These are phyloP conservation scores for Naumovozyma dairenensis DNA, from an alignment of 805 yeast species.

Conservation along the genomic window DNA sequence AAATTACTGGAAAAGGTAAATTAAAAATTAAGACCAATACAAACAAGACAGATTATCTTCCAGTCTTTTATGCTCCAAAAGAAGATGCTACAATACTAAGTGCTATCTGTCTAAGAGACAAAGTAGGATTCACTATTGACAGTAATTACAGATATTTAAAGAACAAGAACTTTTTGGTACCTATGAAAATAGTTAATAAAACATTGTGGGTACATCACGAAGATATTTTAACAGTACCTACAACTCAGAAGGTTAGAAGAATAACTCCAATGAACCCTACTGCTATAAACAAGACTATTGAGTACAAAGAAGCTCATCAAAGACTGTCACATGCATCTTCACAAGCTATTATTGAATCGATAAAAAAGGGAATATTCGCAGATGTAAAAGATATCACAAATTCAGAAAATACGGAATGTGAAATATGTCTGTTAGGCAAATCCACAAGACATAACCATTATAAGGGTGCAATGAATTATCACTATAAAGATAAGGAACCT, in stretches of 20 bases:
- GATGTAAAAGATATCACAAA: slow-evolving; percentile 1
- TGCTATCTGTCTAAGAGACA: slow-evolving; percentile 1
- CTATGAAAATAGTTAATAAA: not conserved
- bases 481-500: slow-evolving; percentile 1
- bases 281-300: not conserved
- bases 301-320: slow-evolving; percentile 2
- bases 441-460: slow-evolving; percentile 2
- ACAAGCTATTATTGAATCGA: not conserved
- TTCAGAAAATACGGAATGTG: not conserved
- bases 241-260: not conserved
- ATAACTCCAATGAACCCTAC: not conserved
- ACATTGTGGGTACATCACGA: slow-evolving; percentile 1
- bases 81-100: slow-evolving; percentile 4
- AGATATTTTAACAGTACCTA: not conserved
- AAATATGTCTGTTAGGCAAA: slow-evolving; percentile 2
- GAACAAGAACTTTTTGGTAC: not conserved
- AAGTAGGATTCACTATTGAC: not conserved
- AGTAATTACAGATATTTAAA: slow-evolving; percentile 1
- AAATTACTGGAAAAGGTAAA: not conserved
- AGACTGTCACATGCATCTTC: slow-evolving; percentile 1
- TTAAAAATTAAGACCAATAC: not conserved
- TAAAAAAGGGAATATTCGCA: not conserved
- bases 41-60: not conserved
- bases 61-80: slow-evolving; percentile 1
- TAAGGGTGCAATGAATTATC: slow-evolving; percentile 5